These are phyloP conservation scores for Prunus campanulata DNA, from an alignment of 306 rosid species.

Conservation along the genomic window DNA sequence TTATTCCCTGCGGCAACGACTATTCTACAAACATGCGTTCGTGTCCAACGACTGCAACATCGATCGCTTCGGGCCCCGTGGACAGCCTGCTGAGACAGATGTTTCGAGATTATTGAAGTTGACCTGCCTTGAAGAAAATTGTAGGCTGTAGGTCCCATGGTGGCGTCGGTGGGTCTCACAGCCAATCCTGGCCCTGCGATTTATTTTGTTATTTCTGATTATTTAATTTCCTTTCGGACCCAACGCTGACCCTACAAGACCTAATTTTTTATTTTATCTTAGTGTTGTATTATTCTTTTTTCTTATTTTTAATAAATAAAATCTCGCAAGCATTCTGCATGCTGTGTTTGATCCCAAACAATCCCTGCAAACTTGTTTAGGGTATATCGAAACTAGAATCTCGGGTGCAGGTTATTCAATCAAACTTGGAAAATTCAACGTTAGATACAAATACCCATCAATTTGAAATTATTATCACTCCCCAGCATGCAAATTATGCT, in stretches of 20 bases:
- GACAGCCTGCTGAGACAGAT: not conserved
- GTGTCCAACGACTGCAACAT: not conserved
- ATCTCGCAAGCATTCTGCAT: not conserved
- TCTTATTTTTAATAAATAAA: not conserved
- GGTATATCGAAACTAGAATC: too few relatives aligned
- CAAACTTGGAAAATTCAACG: too few relatives aligned
- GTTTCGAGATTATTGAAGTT: not conserved
- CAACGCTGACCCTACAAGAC: not conserved
- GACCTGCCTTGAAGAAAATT: not conserved
- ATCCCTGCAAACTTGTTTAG: too few relatives aligned
- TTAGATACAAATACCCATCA: too few relatives aligned
- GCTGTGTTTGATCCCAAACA: too few relatives aligned
- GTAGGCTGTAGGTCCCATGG: not conserved
- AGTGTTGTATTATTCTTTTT: not conserved
- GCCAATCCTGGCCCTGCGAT: constrained; percentile 15
- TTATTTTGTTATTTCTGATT: too few relatives aligned
- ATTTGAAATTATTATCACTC: too few relatives aligned
- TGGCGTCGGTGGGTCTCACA: constrained; percentile 21
- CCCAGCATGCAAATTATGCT: too few relatives aligned
- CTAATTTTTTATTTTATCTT: not conserved
- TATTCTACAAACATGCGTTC: not conserved
- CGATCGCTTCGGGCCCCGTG: not conserved
- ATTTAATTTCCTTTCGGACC: not conserved
- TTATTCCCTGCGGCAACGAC: constrained; percentile 1
- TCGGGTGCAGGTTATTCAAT: too few relatives aligned